Evolutionary conservation across 2,329 filamentous ascomycete species (phyloP).

Genomic region (Apiospora aurea): DNA sequence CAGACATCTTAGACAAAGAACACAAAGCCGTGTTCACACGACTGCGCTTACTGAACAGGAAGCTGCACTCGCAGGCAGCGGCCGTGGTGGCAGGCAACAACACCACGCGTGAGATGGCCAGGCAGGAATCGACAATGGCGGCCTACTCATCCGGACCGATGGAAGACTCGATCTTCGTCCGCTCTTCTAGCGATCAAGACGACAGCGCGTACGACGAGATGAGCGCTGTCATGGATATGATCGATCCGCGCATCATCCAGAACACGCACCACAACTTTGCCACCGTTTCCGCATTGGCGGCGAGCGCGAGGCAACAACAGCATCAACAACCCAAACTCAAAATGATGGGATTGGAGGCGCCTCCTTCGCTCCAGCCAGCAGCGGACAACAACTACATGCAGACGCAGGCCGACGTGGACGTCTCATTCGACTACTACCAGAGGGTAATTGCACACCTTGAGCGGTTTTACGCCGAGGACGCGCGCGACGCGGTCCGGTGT

Average conservation of each 20-base stretch:
- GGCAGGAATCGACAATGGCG: not conserved
- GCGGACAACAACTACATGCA: slow-evolving; percentile 9
- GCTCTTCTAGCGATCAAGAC: not conserved
- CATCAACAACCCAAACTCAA: not conserved
- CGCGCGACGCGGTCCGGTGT: not conserved
- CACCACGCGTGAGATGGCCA: slow-evolving; percentile 3
- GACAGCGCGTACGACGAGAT: not conserved
- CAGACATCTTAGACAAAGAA: not conserved
- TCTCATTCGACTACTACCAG: slow-evolving; percentile 19
- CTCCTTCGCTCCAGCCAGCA: not conserved
- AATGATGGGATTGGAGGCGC: not conserved
- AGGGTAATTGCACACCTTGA: not conserved
- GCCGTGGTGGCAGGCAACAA: slow-evolving; percentile 13
- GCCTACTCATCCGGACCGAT: not conserved
- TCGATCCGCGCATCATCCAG: slow-evolving; percentile 2
- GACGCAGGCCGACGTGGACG: slow-evolving; percentile 17
- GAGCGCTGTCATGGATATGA: slow-evolving; percentile 2
- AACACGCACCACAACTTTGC: slow-evolving; percentile 1
- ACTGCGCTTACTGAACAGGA: not conserved
- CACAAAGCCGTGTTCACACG: not conserved
- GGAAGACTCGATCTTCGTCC: not conserved
- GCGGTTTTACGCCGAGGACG: slow-evolving; percentile 23
- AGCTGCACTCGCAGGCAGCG: not conserved
- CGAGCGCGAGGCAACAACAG: not conserved
- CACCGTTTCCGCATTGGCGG: not conserved